These are phyloP conservation scores for Pochonia chlamydosporia DNA, from an alignment of 2,329 filamentous ascomycete species.

Conservation along the genomic window DNA sequence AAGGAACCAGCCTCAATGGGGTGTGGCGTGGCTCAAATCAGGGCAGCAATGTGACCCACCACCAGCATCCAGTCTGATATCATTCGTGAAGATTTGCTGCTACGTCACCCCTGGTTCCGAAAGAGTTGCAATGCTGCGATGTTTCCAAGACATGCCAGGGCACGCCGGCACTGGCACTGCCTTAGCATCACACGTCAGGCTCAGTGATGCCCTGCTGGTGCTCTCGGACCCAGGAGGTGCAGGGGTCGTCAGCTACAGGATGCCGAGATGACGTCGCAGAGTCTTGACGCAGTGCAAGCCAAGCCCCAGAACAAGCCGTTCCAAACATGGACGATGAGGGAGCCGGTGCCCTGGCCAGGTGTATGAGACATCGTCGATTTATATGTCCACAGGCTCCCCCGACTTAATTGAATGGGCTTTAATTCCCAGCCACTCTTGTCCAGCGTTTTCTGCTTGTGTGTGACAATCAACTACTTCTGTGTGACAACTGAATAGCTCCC, in stretches of 20 bases:
- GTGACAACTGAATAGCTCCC: no score
- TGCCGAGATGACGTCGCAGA: background rate
- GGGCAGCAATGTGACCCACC: conserved; percentile 5
- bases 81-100: background rate
- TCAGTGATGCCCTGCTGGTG: no score
- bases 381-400: conserved; percentile 8
- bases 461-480: no score
- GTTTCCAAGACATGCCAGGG: background rate
- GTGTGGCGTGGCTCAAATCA: conserved; percentile 7
- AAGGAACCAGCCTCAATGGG: background rate
- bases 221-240: no score
- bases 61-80: background rate
- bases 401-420: background rate
- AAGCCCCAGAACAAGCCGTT: background rate
- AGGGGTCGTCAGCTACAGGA: background rate
- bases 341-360: background rate
- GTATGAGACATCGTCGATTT: conserved; percentile 4
- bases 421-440: no score
- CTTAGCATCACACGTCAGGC: no score
- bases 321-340: conserved; percentile 2
- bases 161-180: no score
- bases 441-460: no score
- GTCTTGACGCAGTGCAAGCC: background rate
- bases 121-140: background rate
- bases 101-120: conserved; percentile 2